These are phyloP conservation scores for Phytophthora rubi DNA, from an alignment of 352 stramenopile genomes.

Conservation along the genomic window DNA sequence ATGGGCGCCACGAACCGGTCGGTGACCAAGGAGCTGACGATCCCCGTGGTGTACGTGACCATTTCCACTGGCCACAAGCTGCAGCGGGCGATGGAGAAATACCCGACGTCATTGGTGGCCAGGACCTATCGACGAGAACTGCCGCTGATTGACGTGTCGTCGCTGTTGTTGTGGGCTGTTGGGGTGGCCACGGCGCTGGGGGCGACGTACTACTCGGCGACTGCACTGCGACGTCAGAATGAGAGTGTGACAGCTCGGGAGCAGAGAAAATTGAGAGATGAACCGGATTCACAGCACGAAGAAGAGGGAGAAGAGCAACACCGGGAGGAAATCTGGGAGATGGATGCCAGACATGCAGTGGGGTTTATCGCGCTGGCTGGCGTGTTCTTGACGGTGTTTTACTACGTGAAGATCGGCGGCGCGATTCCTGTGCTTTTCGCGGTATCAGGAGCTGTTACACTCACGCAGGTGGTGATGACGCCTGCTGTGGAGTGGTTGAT, in stretches of 20 bases:
- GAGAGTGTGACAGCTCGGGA: slow-evolving; percentile 12
- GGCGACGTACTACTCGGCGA: slow-evolving; percentile 70
- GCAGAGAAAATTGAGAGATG: slow-evolving; percentile 32
- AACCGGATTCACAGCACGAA: slow-evolving; percentile 17
- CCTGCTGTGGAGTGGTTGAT: slow-evolving; percentile 47
- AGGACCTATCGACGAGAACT: slow-evolving; percentile 54
- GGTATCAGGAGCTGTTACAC: slow-evolving; percentile 52
- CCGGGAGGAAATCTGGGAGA: slow-evolving; percentile 55
- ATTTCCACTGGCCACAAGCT: slow-evolving; percentile 63
- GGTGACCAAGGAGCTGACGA: slow-evolving; percentile 40
- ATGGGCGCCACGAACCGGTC: slow-evolving; percentile 70
- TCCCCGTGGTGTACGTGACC: slow-evolving; percentile 78
- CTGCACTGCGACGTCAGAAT: slow-evolving; percentile 17
- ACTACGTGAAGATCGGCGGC: slow-evolving; percentile 68
- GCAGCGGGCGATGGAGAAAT: slow-evolving; percentile 42
- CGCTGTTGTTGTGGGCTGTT: slow-evolving; percentile 66
- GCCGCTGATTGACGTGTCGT: slow-evolving; percentile 64
- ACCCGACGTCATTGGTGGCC: slow-evolving; percentile 45
- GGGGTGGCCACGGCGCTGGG: slow-evolving; percentile 63
- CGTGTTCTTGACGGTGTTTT: slow-evolving; percentile 71
- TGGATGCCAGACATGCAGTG: slow-evolving; percentile 67
- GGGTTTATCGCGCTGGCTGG: slow-evolving; percentile 69
- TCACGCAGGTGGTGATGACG: slow-evolving; percentile 61
- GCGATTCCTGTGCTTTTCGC: slow-evolving; percentile 76
- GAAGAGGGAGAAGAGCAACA: slow-evolving; percentile 9